These are phyloP conservation scores for Suhomyces sp. DNA, from an alignment of 805 yeast species.

Conservation along the genomic window DNA sequence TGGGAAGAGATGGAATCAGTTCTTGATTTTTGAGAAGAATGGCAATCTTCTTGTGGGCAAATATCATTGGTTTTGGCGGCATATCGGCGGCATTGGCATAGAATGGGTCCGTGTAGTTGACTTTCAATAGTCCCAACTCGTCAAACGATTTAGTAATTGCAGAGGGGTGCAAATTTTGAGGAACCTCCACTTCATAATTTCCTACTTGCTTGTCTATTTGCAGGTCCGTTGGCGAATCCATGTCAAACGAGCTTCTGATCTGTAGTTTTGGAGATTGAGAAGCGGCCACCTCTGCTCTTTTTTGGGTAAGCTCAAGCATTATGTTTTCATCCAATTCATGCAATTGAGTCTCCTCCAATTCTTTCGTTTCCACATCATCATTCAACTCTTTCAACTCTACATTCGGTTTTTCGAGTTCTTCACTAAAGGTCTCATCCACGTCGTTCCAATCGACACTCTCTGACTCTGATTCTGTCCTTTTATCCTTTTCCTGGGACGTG, in stretches of 20 bases:
- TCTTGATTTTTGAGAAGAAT: conserved; percentile 38
- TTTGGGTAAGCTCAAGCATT: conserved; percentile 20
- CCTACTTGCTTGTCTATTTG: neutral
- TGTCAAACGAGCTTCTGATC: conserved; percentile 15
- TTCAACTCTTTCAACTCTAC: conserved; percentile 1
- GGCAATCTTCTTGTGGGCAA: conserved; percentile 63
- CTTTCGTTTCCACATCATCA: neutral
- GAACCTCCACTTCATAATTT: conserved; percentile 21
- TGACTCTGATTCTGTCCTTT: neutral
- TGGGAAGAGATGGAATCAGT: conserved; percentile 3
- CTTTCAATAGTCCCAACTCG: conserved; percentile 44
- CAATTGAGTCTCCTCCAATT: conserved; percentile 6
- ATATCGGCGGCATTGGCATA: conserved; percentile 55
- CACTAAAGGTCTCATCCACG: neutral
- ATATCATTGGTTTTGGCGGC: conserved; percentile 53
- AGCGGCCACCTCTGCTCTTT: neutral
- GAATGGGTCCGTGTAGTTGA: conserved; percentile 61
- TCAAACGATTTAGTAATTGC: conserved; percentile 33
- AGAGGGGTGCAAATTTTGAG: conserved; percentile 15
- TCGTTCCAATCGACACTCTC: conserved; percentile 1
- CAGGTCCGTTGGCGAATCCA: neutral
- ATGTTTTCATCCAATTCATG: conserved; percentile 18
- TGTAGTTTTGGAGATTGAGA: conserved; percentile 4
- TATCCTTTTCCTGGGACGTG: neutral
- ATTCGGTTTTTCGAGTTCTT: neutral